Conservation (phyloP, 768 basidiomycete genomes). For the Epithele typhae region DNA sequence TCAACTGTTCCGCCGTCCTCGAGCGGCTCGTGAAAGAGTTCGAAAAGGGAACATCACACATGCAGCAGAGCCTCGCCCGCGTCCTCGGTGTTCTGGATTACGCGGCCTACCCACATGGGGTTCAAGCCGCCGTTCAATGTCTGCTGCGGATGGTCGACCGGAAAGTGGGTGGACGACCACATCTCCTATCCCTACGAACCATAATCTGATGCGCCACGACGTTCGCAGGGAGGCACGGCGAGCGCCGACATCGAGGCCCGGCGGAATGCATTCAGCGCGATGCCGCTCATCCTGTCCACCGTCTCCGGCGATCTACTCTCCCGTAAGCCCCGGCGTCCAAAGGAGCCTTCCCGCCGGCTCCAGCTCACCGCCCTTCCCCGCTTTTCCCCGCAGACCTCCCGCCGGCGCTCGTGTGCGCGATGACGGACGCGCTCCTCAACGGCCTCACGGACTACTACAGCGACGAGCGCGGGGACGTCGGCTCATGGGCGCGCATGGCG, state of each 20-base stretch:
- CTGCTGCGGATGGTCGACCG: slow-evolving; percentile 57
- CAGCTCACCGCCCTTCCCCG: background rate
- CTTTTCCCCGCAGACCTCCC: slow-evolving; percentile 41
- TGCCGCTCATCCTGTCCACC: slow-evolving; percentile 44
- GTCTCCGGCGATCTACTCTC: slow-evolving; percentile 45
- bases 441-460: slow-evolving; percentile 88
- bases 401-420: slow-evolving; percentile 37
- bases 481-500: slow-evolving; percentile 88
- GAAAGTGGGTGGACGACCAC: slow-evolving; percentile 36
- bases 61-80: slow-evolving; percentile 73
- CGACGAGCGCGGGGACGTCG: slow-evolving; percentile 95
- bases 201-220: too few species aligned
- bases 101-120: slow-evolving; percentile 45
- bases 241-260: slow-evolving; percentile 53
- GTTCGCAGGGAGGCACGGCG: slow-evolving; percentile 27
- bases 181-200: slow-evolving; percentile 2
- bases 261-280: slow-evolving; percentile 47
- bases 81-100: slow-evolving; percentile 71
- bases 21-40: slow-evolving; percentile 66
- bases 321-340: too few species aligned
- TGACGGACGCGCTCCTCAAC: slow-evolving; percentile 55
- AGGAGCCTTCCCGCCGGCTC: too few species aligned
- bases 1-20: slow-evolving; percentile 60
- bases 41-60: slow-evolving; percentile 40
- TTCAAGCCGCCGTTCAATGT: slow-evolving; percentile 51